Base-by-base conservation (phyloP, 306 rosid species). In the Vachellia collinsii region DNA sequence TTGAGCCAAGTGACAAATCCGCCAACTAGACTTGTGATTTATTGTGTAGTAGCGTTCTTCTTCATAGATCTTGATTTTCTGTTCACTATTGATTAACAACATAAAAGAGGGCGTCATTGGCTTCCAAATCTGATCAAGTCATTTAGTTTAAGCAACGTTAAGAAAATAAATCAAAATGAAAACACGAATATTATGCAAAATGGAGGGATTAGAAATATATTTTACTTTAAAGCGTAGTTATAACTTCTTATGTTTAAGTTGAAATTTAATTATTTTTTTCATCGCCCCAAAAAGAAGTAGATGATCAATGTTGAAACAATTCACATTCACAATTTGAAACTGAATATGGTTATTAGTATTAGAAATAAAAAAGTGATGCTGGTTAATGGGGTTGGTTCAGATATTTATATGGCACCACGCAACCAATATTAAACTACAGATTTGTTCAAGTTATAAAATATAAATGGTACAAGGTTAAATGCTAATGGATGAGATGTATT, bases 1-100 rank as follows among this genome's bases (percentile, higher is more conserved):
- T 38, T 7, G 56, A 67, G 5, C 63, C 11, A 44, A 38, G 63
- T 72, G 78, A 76, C 84, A 56, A 71, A 76, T 20, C 62, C 37
- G 22, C 74, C 54, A 63, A 38, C 82, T 70, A 70, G 70, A 61
- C 72, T 22, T 0, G 9, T 42, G 11, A 75, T 23, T 44, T 25
- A 14, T 38, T 50, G 29, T 16, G 38, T 5, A 8, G 61, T 14
- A 50, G 20, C 56, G 3, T 14, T 4, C 56, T 14, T 4, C 56
- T 23, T 53, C 66, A 10, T 29, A 39, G n/a, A 65, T 43, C 29
- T 61, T 50, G 29, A 14, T 46, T 53, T 81, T 47, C 43, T 67
- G 25, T 16, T 72, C 76, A 4, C 25, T 10, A 8, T 19, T 39
- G 36, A 67, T 11, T 3, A 11, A 47, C 5, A 2, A 14, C 14